Conservation (phyloP, 768 basidiomycete genomes). For the Peribolospora baueri region DNA sequence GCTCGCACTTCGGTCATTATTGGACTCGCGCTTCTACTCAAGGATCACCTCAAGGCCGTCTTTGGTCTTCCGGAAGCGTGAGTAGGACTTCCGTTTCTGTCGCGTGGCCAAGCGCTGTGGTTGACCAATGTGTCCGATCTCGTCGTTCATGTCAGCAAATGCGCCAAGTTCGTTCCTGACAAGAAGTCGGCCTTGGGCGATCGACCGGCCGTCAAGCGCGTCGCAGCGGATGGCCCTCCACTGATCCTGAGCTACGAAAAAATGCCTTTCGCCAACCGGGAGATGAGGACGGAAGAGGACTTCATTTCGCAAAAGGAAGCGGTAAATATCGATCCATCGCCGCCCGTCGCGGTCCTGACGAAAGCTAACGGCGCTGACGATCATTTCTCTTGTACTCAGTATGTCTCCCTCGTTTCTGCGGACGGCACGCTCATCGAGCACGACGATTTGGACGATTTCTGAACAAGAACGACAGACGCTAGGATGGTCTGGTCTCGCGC, state of each 20-base stretch:
- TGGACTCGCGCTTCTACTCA: constrained; percentile 65
- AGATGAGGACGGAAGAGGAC: constrained; percentile 40
- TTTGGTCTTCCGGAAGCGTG: constrained; percentile 77
- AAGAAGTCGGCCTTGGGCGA: constrained; percentile 84
- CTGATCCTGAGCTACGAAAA: constrained; percentile 45
- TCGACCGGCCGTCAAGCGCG: constrained; percentile 40
- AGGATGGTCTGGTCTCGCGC: no score
- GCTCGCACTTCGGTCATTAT: constrained; percentile 38
- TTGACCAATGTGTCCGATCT: neutral
- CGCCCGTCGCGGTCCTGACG: constrained; percentile 13
- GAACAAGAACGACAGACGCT: no score
- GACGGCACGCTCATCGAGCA: constrained; percentile 8
- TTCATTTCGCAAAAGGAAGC: constrained; percentile 34
- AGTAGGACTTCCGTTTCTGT: neutral
- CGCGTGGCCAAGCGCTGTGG: neutral
- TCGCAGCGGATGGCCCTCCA: constrained; percentile 21
- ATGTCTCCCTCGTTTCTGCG: constrained; percentile 4
- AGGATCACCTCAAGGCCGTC: constrained; percentile 53
- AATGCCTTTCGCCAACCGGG: constrained; percentile 37
- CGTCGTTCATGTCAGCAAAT: constrained; percentile 38
- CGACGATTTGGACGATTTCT: constrained; percentile 3
- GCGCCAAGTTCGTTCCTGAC: constrained; percentile 54
- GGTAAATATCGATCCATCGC: constrained; percentile 33
- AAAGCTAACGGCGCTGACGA: no score
- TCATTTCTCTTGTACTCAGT: constrained; percentile 21